Evolutionary conservation across 2,329 filamentous ascomycete species (phyloP).

Genomic region (Penicillium sp.): DNA sequence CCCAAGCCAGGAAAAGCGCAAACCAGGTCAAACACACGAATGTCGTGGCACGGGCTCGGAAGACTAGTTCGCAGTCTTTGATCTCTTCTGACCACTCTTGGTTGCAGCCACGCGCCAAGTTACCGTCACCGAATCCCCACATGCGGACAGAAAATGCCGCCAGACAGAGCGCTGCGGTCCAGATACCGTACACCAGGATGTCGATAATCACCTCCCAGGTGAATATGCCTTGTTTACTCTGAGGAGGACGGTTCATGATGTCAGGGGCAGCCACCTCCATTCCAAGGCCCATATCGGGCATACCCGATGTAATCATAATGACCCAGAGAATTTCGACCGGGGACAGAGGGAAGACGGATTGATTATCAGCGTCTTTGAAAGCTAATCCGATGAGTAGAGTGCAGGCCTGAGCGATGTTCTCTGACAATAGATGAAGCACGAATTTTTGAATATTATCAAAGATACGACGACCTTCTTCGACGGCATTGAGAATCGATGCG

Average conservation of each 20-base stretch:
- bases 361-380: no score
- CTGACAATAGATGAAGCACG: no score
- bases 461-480: no score
- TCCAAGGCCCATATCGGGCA: slow-evolving; percentile 82
- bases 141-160: slow-evolving; percentile 61
- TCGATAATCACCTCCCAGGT: slow-evolving; percentile 72
- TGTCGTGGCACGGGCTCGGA: slow-evolving; percentile 67
- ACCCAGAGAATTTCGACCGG: slow-evolving; percentile 87
- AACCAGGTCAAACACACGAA: slow-evolving; percentile 74
- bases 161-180: slow-evolving; percentile 67
- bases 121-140: slow-evolving; percentile 58
- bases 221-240: slow-evolving; percentile 68
- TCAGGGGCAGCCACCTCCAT: slow-evolving; percentile 71
- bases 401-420: no score
- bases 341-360: slow-evolving; percentile 38
- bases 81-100: slow-evolving; percentile 45
- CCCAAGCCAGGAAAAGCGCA: slow-evolving; percentile 73
- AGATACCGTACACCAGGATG: slow-evolving; percentile 72
- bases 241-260: slow-evolving; percentile 75
- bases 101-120: slow-evolving; percentile 61
- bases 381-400: no score
- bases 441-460: no score
- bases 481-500: no score
- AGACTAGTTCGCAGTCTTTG: slow-evolving; percentile 59
- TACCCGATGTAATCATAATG: slow-evolving; percentile 83